Base-by-base conservation (phyloP, 495 filamentous ascomycete species). In the Trichoderma erinaceum region DNA sequence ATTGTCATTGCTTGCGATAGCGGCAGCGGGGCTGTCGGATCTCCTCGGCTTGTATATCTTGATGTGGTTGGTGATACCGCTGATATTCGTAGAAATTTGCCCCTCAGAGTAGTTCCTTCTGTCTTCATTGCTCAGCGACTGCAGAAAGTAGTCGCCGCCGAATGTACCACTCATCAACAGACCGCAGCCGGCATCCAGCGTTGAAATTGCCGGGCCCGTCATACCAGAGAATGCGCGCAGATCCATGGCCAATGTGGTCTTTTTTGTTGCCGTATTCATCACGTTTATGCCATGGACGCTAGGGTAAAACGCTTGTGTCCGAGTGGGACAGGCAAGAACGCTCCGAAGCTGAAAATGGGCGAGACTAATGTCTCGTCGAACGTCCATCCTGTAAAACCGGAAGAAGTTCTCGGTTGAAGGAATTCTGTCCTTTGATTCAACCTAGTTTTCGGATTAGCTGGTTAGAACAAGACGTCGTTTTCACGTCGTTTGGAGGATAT, bases 321-420 rank as follows among this genome's bases (percentile, higher is more conserved):
- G 88, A 12, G 89, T 90, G 21, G 87, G 85, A 64, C 87, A 85
- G 3, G 88, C 88, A 68, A 98, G 82, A 1, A 95, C 77, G 74
- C 97, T 94, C 63, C 94, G 90, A 18, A 97, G 85, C 72, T 98
- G 94, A 71, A 96, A 97, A 76, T 97, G 94, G 44, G 89, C 80
- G 29, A 94, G 78, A 35, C 84, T 83, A 23, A 90, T 84, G 52
- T 86, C 83, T 35, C 85, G 83, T 44, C 80, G 77, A 4, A 90
- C 86, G 68, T 90, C 84, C 86, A 92, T 92, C 35, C 85, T 82
- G 23, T 85, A 85, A 70, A 89, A 95, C 18, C 83, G 80, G 77
- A 92, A 94, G 75, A 84, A 92, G 69, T 82, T 83, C 35, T 84
- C 83, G 10, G 73, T 77, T 50, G 80, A 78, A 2, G 76, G 76